These are phyloP conservation scores for Trichosporon ovoides DNA, from an alignment of 1,284 basidiomycete species.

Conservation along the genomic window DNA sequence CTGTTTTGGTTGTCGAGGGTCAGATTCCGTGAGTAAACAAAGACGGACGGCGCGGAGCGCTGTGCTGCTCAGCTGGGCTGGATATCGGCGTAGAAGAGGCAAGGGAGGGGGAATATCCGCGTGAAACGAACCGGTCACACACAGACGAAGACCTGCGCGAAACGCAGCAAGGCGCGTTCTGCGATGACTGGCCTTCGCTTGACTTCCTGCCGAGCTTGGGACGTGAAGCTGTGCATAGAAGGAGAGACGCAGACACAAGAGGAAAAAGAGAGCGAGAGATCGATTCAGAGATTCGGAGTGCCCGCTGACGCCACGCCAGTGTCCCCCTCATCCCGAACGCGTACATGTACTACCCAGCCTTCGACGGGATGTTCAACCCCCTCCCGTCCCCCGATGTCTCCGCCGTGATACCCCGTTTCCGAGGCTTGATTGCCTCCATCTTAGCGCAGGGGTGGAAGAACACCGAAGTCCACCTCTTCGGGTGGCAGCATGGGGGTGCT, in stretches of 20 bases:
- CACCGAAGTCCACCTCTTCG: conserved; percentile 74
- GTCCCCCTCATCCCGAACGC: conserved; percentile 70
- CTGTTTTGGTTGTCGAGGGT: conserved; percentile 70
- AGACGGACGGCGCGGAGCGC: no score
- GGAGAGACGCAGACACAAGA: no score
- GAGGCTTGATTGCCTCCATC: conserved; percentile 58
- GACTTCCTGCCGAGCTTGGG: no score
- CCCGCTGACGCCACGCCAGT: conserved; percentile 51
- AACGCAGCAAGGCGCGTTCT: no score
- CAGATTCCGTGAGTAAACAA: conserved; percentile 63
- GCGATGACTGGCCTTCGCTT: no score
- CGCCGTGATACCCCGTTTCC: conserved; percentile 53
- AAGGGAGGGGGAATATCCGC: no score
- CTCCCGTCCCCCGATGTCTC: conserved; percentile 67
- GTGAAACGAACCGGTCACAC: no score
- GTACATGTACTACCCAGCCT: conserved; percentile 84
- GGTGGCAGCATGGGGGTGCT: conserved; percentile 82
- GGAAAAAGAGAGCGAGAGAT: background rate
- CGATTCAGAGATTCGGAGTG: no score
- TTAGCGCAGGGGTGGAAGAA: conserved; percentile 57
- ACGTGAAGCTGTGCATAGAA: no score
- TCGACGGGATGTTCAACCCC: conserved; percentile 69
- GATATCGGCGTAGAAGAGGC: no score
- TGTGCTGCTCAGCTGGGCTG: no score
- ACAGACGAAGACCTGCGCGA: no score